Percentiles rank a stretch among this genome's conserved stretches.
Conservation (phyloP, 129 eudicot genomes). For the Arctium lappa region DNA sequence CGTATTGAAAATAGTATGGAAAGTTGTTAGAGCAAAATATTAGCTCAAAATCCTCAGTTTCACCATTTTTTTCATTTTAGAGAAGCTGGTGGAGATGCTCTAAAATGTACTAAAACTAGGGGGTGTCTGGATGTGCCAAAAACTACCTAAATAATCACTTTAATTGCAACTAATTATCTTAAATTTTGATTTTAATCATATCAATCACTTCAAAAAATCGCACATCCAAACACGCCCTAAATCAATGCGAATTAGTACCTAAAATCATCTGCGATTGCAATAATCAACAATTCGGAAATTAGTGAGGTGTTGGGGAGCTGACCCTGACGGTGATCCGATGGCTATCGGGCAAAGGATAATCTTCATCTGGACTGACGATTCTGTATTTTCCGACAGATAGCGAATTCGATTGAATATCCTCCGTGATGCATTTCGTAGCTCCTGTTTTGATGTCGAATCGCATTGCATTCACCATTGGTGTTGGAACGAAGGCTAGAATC, state of each 20-base stretch:
- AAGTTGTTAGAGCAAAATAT: too few relatives aligned
- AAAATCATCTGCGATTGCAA: not conserved
- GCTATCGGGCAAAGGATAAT: constrained; percentile 48
- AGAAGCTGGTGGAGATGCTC: too few relatives aligned
- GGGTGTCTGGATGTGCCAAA: not conserved
- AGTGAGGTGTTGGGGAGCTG: not conserved
- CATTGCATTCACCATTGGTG: constrained; percentile 34
- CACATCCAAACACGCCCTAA: not conserved
- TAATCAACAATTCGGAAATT: not conserved
- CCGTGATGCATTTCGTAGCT: constrained; percentile 63
- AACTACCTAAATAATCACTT: not conserved
- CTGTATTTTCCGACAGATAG: constrained; percentile 64
- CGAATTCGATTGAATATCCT: constrained; percentile 48
- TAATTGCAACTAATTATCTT: not conserved
- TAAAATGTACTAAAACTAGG: not conserved
- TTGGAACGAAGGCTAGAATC: constrained; percentile 8
- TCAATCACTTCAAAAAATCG: too few relatives aligned
- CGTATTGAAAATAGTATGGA: too few relatives aligned
- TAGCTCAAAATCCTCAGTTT: too few relatives aligned
- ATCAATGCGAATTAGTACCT: not conserved
- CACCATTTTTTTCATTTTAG: too few relatives aligned
- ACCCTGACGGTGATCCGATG: constrained; percentile 63
- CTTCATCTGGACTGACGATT: constrained; percentile 45
- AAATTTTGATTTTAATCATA: not conserved
- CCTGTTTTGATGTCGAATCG: constrained; percentile 66